Base-by-base conservation (phyloP, 2,329 filamentous ascomycete genomes). In the Gnomoniopsis smithogilvyi region DNA sequence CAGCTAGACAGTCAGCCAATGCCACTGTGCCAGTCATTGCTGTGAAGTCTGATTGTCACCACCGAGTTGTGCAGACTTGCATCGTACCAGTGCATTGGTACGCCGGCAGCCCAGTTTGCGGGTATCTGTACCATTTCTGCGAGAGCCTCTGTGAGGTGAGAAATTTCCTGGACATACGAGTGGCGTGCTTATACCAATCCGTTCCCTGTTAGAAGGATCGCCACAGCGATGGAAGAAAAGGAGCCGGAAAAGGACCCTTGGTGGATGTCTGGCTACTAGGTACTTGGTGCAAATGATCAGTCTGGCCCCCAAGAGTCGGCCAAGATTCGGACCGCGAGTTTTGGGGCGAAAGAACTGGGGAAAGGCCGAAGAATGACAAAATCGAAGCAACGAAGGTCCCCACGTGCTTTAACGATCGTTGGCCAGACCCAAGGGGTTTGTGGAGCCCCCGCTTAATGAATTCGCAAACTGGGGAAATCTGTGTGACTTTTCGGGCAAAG, bases 261-360 rank as follows among this genome's bases (percentile, higher is more conserved):
- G 30, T 51, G 17, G 49, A 12, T 36, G 49, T 34, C 34, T 30
- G 33, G 33, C 14, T 36, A 34, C 33, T 19, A 19, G n/a, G n/a
- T n/a, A n/a, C n/a, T n/a, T 36, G 7, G 33, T 36, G 33, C 33
- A 36, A 36, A 3, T 38, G 36, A 38, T 30, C 8, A 48, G 45
- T 54, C 51, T 50, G 34, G 56, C 51, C 59, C 59, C 59, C 55
- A 61, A 43, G 10, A 41, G 21, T 61, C 59, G 56, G 55, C 47
- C 51, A 58, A 56, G 26, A 36, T 38, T 61, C 59, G 59, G 51
- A 61, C 50, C 56, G 59, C 59, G 59, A 61, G 56, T 43, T 22
- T 48, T 49, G 56, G 59, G 56, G 59, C 59, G 56, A 54, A 21
- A 58, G 52, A 59, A 61, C 47, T 59, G 55, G 59, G 53, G 51